phyloP scores from a whole-genome alignment of 139 green algal genomes.

The Ettlia oleoabundans region DNA sequence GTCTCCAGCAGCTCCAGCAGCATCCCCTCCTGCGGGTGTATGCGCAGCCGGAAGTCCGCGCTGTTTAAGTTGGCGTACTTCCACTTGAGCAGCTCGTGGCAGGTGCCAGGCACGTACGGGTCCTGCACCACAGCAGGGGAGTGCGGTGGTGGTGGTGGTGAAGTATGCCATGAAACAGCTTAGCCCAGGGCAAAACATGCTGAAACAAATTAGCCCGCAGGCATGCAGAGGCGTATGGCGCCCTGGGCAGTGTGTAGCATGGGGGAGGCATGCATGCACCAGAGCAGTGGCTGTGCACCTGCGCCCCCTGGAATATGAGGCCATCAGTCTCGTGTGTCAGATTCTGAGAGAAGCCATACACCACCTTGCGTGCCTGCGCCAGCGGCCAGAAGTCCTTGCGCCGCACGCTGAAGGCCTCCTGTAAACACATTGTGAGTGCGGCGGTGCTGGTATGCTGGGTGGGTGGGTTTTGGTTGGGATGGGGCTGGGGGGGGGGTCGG shows the following conservation, averaged over 20 bases:
- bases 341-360: slow-evolving; percentile 79
- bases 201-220: too few relatives aligned
- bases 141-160: too few relatives aligned
- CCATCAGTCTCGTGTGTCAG: slow-evolving; percentile 94
- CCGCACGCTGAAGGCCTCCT: slow-evolving; percentile 80
- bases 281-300: too few relatives aligned
- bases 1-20: slow-evolving; percentile 45
- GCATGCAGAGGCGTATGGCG: too few relatives aligned
- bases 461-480: too few relatives aligned
- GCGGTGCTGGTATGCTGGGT: too few relatives aligned
- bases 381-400: slow-evolving; percentile 93
- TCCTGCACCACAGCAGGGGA: slow-evolving; percentile 50
- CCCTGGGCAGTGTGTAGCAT: too few relatives aligned
- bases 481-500: too few relatives aligned
- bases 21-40: slow-evolving; percentile 13
- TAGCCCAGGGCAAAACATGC: too few relatives aligned
- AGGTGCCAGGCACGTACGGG: slow-evolving; percentile 83
- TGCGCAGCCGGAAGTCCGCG: slow-evolving; percentile 89
- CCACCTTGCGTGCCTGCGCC: slow-evolving; percentile 48
- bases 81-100: slow-evolving; percentile 94
- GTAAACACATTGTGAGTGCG: neutral
- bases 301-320: slow-evolving; percentile 86
- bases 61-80: slow-evolving; percentile 97
- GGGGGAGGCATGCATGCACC: too few relatives aligned
- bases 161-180: neutral